Conservation (phyloP, 805 yeast genomes). For the Lipomyces spencermartinsiae region DNA sequence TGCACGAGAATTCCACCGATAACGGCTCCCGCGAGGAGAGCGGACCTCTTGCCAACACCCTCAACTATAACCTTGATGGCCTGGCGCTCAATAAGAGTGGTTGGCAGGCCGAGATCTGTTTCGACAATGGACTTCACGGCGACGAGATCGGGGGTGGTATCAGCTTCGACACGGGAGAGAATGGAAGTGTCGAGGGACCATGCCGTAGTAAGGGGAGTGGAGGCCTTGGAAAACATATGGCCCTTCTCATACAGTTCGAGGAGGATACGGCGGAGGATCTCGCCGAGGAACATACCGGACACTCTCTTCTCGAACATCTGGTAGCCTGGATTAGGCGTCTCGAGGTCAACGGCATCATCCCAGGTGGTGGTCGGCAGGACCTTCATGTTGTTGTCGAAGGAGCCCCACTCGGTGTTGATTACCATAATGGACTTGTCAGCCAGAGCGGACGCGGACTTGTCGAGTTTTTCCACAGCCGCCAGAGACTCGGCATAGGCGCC, state of each 20-base stretch:
- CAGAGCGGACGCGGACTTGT: conserved; percentile 48
- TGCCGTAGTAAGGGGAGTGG: conserved; percentile 58
- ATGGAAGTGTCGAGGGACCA: conserved; percentile 83
- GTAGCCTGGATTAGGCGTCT: conserved; percentile 80
- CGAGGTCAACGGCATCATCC: conserved; percentile 72
- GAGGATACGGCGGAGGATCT: conserved; percentile 75
- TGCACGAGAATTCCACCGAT: conserved; percentile 77
- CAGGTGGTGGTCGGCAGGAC: conserved; percentile 79
- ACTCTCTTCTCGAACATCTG: conserved; percentile 66
- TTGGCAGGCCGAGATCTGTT: conserved; percentile 57
- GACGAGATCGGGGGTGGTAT: conserved; percentile 70
- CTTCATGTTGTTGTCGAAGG: conserved; percentile 83
- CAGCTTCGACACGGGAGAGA: conserved; percentile 85
- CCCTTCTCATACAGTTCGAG: conserved; percentile 65
- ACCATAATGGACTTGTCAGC: conserved; percentile 28
- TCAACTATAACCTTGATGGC: conserved; percentile 76
- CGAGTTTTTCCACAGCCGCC: conserved; percentile 74
- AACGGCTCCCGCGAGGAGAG: conserved; percentile 85
- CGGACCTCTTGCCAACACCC: conserved; percentile 88
- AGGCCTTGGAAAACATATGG: conserved; percentile 54
- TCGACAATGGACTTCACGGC: conserved; percentile 61
- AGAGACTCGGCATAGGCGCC: conserved; percentile 89
- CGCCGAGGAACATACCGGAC: conserved; percentile 60
- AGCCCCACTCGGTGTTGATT: conserved; percentile 88
- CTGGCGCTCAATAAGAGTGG: conserved; percentile 70